Conservation (phyloP, 1,284 basidiomycete species). For the Irpex sp. region DNA sequence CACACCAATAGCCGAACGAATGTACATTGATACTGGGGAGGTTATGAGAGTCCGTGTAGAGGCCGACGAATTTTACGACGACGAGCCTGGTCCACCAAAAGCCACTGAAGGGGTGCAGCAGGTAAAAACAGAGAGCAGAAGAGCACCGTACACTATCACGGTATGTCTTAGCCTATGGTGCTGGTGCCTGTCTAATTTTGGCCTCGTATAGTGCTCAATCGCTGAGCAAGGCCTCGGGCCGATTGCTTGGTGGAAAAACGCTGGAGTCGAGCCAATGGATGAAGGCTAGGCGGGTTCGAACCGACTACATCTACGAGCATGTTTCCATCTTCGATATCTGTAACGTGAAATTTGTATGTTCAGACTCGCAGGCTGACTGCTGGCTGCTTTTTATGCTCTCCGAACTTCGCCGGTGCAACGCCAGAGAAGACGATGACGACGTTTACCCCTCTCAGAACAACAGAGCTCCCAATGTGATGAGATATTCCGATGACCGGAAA, state of each 20-base stretch:
- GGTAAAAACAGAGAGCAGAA: slow-evolving; percentile 43
- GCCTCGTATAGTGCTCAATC: slow-evolving; percentile 71
- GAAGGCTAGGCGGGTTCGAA: slow-evolving; percentile 24
- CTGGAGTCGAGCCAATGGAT: slow-evolving; percentile 38
- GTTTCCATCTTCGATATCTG: not conserved
- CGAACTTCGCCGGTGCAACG: not conserved
- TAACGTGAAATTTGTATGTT: not conserved
- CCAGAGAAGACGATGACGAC: not conserved
- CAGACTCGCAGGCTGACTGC: not conserved
- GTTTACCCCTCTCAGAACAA: not conserved
- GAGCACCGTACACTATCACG: slow-evolving; percentile 73
- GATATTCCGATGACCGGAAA: not conserved
- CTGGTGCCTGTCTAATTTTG: not conserved
- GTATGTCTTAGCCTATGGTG: slow-evolving; percentile 42
- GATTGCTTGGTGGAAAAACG: slow-evolving; percentile 65
- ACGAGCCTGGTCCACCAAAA: slow-evolving; percentile 84
- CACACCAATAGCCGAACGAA: slow-evolving; percentile 62
- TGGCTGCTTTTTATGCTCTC: not conserved
- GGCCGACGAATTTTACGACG: slow-evolving; percentile 85
- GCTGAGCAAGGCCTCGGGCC: slow-evolving; percentile 87
- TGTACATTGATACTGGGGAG: slow-evolving; percentile 86
- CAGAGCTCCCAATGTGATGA: not conserved
- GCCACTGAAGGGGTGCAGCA: slow-evolving; percentile 58
- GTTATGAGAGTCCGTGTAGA: slow-evolving; percentile 87
- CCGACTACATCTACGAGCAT: not conserved